These are phyloP conservation scores for Haplosporangium sp. DNA, from an alignment of 371 early-diverging fungal genomes.

Conservation along the genomic window DNA sequence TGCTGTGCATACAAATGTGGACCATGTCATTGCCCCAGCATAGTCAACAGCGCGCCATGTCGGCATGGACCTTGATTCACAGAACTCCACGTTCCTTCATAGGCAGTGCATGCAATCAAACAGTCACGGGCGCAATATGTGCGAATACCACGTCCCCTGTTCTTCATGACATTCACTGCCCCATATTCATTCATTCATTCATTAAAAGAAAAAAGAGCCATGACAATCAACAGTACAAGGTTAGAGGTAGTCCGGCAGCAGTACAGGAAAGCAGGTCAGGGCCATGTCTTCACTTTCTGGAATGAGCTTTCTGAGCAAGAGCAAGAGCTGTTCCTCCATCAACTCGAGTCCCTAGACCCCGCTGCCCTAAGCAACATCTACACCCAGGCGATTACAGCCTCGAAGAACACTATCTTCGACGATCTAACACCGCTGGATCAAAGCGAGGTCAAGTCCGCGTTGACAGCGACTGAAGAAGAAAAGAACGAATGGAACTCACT, in stretches of 20 bases:
- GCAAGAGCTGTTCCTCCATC: conserved; percentile 52
- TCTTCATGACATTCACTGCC: neutral
- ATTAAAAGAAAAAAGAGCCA: neutral
- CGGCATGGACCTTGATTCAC: too few species aligned
- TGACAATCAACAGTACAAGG: conserved; percentile 14
- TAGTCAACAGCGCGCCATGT: too few species aligned
- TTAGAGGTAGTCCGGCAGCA: conserved; percentile 12
- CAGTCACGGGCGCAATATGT: neutral
- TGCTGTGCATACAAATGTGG: neutral
- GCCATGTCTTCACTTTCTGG: conserved; percentile 69
- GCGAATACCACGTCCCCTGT: neutral
- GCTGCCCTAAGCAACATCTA: conserved; percentile 64
- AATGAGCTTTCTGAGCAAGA: conserved; percentile 54
- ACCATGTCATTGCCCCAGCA: neutral
- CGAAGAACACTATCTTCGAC: conserved; percentile 7
- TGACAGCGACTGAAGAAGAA: conserved; percentile 31
- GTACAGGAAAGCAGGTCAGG: conserved; percentile 66
- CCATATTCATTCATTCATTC: neutral
- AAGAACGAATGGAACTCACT: conserved; percentile 53
- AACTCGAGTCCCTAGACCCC: conserved; percentile 62
- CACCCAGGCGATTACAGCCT: conserved; percentile 54
- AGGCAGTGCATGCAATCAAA: too few species aligned
- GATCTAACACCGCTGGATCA: conserved; percentile 59
- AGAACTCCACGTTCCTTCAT: too few species aligned
- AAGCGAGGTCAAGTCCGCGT: conserved; percentile 55